Conservation (phyloP, 176 grass and related monocot species). For the barley (Hordeum vulgare) region MorexV3_pseudomolecules_assembly NC_058521.1:397547600-397548099, state of each 20-base stretch:
- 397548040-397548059: neutral
- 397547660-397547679: too few species aligned
- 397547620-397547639: too few species aligned
- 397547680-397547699: too few species aligned
- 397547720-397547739: too few species aligned
- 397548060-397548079: neutral
- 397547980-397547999: neutral
- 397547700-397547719: too few species aligned
- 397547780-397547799: neutral
- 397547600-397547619: too few species aligned
- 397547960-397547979: neutral
- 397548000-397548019: neutral
- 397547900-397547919: neutral
- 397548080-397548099: neutral
- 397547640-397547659: too few species aligned
- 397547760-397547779: too few species aligned
- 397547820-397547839: neutral
- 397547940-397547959: neutral
- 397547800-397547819: neutral
- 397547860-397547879: neutral
- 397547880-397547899: neutral
- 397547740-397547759: too few species aligned
- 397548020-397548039: too few species aligned
- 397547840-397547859: neutral
- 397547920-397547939: neutral